Evolutionary conservation across 2,329 filamentous ascomycete species (phyloP).

Genomic region (Fusarium xylarioides): DNA sequence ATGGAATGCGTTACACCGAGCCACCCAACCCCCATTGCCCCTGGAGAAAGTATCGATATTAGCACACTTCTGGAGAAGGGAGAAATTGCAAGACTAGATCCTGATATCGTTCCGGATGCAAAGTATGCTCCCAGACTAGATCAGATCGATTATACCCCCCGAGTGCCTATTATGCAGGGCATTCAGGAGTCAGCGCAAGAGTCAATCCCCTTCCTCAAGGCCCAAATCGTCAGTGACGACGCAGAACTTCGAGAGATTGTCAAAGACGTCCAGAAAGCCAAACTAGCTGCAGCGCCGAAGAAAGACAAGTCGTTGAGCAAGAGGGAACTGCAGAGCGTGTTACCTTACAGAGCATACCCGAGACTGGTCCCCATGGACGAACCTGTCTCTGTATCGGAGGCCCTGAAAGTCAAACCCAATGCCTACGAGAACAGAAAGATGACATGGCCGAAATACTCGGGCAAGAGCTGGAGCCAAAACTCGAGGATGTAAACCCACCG

Average conservation of each 20-base stretch:
- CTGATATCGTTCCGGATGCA: conserved; percentile 64
- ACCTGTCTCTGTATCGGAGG: conserved; percentile 49
- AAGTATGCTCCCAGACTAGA: conserved; percentile 65
- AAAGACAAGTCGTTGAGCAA: conserved; percentile 41
- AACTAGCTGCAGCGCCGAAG: conserved; percentile 23
- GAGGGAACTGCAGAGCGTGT: conserved; percentile 42
- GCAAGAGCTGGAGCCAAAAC: conserved; percentile 38
- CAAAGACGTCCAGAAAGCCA: conserved; percentile 62
- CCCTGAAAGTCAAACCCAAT: conserved; percentile 39
- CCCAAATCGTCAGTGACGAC: conserved; percentile 82
- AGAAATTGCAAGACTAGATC: conserved; percentile 73
- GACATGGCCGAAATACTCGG: conserved; percentile 37
- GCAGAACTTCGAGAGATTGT: conserved; percentile 78
- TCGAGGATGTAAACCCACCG: conserved; percentile 37
- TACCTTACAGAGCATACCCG: conserved; percentile 51
- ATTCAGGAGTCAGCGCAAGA: conserved; percentile 61
- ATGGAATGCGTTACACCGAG: conserved; percentile 97
- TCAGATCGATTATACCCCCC: conserved; percentile 72
- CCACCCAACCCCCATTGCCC: conserved; percentile 78
- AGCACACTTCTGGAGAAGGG: conserved; percentile 78
- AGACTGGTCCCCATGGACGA: conserved; percentile 48
- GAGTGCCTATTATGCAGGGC: conserved; percentile 81
- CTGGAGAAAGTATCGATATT: conserved; percentile 90
- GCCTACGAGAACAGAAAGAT: conserved; percentile 37
- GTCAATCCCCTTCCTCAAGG: conserved; percentile 75